Conservation (phyloP, 306 rosid species). For the Notholithocarpus densiflorus region DNA sequence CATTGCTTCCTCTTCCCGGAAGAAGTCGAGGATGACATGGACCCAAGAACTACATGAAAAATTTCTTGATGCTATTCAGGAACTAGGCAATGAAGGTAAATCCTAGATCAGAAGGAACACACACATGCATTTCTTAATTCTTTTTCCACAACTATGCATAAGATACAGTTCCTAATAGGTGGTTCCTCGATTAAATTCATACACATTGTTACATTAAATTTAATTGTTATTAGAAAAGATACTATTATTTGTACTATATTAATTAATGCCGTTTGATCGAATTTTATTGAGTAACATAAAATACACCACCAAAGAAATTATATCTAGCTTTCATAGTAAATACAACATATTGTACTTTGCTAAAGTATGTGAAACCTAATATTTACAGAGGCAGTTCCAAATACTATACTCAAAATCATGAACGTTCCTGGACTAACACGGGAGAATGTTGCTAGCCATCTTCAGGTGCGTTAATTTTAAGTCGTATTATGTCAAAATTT, state of each 20-base stretch:
- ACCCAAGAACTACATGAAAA: neutral
- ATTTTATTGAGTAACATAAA: too few relatives aligned
- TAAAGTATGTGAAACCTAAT: neutral
- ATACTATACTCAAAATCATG: slow-evolving; percentile 17
- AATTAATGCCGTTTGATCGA: too few relatives aligned
- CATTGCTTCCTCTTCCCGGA: neutral
- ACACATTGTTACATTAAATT: too few relatives aligned
- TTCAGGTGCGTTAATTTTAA: slow-evolving; percentile 14
- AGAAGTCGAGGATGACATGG: slow-evolving; percentile 17
- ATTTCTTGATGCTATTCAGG: slow-evolving; percentile 10
- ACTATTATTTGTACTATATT: too few relatives aligned
- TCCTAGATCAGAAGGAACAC: neutral
- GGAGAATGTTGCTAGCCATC: slow-evolving; percentile 24
- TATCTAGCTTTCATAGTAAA: too few relatives aligned
- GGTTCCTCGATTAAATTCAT: too few relatives aligned
- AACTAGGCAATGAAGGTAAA: slow-evolving; percentile 12
- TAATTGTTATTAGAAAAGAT: too few relatives aligned
- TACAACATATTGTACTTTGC: neutral
- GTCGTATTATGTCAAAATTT: neutral
- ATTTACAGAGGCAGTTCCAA: slow-evolving; percentile 24
- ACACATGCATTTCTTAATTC: neutral
- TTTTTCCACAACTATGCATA: too few relatives aligned
- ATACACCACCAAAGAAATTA: too few relatives aligned
- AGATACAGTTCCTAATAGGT: too few relatives aligned
- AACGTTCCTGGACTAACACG: slow-evolving; percentile 16